These are phyloP conservation scores for Globisporangium ultimum DNA, from an alignment of 352 stramenopile genomes.

Conservation along the genomic window DNA sequence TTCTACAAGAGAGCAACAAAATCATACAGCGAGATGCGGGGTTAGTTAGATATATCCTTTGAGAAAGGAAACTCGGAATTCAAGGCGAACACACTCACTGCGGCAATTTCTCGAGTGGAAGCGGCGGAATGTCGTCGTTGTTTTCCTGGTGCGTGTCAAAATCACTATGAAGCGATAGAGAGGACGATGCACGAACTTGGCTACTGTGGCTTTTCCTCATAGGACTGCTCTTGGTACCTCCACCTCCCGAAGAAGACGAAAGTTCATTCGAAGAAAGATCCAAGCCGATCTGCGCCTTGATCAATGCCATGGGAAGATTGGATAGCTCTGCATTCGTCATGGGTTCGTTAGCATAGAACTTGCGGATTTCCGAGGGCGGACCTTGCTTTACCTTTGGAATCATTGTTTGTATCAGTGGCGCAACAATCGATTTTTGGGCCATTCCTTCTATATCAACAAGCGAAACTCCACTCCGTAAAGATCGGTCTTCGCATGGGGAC, in stretches of 20 bases:
- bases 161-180: background rate
- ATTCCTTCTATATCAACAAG: slow-evolving; percentile 1
- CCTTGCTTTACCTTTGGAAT: slow-evolving; percentile 13
- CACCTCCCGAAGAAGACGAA: background rate
- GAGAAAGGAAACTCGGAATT: background rate
- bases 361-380: slow-evolving; percentile 28
- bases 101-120: slow-evolving; percentile 52
- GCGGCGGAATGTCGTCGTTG: slow-evolving; percentile 47
- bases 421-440: background rate
- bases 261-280: slow-evolving; percentile 28
- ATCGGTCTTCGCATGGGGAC: slow-evolving; percentile 3
- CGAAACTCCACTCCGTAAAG: slow-evolving; percentile 1
- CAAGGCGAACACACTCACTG: slow-evolving; percentile 24
- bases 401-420: background rate
- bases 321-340: slow-evolving; percentile 64
- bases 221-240: slow-evolving; percentile 3
- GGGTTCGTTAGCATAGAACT: slow-evolving; percentile 70
- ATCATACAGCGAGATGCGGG: slow-evolving; percentile 1
- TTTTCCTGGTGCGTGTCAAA: slow-evolving; percentile 24
- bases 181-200: slow-evolving; percentile 3
- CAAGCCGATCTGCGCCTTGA: slow-evolving; percentile 71
- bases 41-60: too few relatives aligned
- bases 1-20: slow-evolving; percentile 9
- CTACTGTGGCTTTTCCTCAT: slow-evolving; percentile 5
- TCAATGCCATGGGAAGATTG: slow-evolving; percentile 62